Conservation (phyloP, 192 early-diverging fungal species). For the Umbelopsis sp. region DNA sequence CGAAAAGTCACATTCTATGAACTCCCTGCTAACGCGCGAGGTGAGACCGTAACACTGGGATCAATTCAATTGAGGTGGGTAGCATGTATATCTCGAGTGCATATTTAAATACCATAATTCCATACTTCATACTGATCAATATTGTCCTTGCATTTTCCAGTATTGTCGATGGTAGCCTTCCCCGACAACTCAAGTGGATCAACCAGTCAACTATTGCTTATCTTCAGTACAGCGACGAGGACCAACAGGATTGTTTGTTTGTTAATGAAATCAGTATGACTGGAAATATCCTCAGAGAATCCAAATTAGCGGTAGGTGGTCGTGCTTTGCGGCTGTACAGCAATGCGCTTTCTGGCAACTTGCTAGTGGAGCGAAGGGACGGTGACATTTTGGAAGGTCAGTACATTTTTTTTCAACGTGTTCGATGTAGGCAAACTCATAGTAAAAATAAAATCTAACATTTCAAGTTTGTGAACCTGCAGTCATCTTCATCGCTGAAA, state of each 20-base stretch:
- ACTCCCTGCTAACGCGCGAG: conserved; percentile 28
- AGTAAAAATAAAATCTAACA: too few relatives aligned
- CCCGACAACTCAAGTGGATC: conserved; percentile 76
- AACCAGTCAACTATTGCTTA: conserved; percentile 50
- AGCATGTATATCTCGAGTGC: not conserved
- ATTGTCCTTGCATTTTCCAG: too few relatives aligned
- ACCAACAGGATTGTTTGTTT: conserved; percentile 38
- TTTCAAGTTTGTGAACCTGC: too few relatives aligned
- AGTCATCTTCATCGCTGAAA: too few relatives aligned
- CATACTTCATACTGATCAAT: too few relatives aligned
- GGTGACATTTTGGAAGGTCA: not conserved
- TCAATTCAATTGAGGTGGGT: conserved; percentile 17
- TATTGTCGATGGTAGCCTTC: not conserved
- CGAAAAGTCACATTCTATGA: conserved; percentile 20
- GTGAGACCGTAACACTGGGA: not conserved
- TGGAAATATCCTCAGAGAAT: conserved; percentile 12
- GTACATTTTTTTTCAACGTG: not conserved
- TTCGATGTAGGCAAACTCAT: too few relatives aligned
- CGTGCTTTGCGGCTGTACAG: not conserved
- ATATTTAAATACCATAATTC: not conserved
- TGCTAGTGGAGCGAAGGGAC: not conserved
- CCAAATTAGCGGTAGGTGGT: conserved; percentile 5
- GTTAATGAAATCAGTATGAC: conserved; percentile 44
- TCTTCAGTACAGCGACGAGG: conserved; percentile 49
- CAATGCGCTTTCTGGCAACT: not conserved